Base-by-base conservation (phyloP, 2,329 filamentous ascomycete genomes). In the Pseudohalonectria lignicola region DNA sequence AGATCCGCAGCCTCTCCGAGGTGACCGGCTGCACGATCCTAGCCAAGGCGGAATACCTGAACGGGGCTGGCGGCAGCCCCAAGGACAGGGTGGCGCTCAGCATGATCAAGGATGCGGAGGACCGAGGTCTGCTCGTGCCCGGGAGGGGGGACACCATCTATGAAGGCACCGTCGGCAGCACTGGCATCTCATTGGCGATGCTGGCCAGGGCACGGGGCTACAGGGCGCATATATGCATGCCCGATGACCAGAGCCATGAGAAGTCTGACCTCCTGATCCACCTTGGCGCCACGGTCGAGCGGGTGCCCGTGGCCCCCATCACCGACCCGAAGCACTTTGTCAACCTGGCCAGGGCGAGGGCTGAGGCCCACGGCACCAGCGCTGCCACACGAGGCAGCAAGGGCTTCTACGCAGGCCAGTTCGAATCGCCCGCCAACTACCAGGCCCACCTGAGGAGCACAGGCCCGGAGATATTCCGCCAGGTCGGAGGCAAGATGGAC, bases 371-470 rank as follows among this genome's bases (percentile, higher is more conserved):
- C 55, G 84, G 81, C 1, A 62, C 57, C 1, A 63, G 67, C 8
- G 54, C 64, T 2, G 44, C 49, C 34, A 18, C 10, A 4, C 12
- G 12, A 2, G 69, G 66, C 26, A 90, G 86, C 46, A 69, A 75
- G 36, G 92, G 92, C 17, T 88, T 94, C 61, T 98, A 96, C 55
- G 87, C 90, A 1, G 85, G 98, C 57, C 92, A 98, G 55, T 98
- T 98, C 54, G 92, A 98, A 63, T 90, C 83, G 19, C 67, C 76
- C 36, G 85, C 87, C 23, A 98, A 98, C 60, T 94, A 82, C 72
- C 69, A 73, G 33, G 88, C 92, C 2, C 92, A 98, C 62, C 78
- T 81, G 49, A 66, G 71, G 16, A 75, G 77, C 12, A 98, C 92
- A 0, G 92, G 92, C 0, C 92, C 90, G 0, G 92, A 98, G 63